Percentiles rank a stretch among this genome's conserved stretches.
phyloP scores from a whole-genome alignment of 805 yeast species.

The Spathaspora passalidarum region DNA sequence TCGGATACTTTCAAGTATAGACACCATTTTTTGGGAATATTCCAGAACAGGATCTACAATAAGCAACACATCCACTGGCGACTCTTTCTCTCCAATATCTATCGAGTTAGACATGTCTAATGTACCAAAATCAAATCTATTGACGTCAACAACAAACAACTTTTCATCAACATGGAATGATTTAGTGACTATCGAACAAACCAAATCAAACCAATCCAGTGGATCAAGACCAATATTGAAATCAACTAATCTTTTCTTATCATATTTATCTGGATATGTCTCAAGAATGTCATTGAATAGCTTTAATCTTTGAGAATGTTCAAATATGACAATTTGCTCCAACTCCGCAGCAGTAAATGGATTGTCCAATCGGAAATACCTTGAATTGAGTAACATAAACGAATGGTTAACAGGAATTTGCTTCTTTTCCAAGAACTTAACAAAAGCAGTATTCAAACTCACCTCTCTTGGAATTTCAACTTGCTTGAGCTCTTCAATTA shows the following conservation, averaged over 20 bases:
- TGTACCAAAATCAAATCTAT: conserved; percentile 46
- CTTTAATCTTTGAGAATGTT: conserved; percentile 43
- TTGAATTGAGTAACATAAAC: conserved; percentile 53
- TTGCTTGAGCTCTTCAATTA: conserved; percentile 4
- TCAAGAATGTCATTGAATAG: conserved; percentile 24
- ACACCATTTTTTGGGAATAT: conserved; percentile 57
- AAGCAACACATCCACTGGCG: conserved; percentile 53
- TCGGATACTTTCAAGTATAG: conserved; percentile 41
- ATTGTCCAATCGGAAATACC: conserved; percentile 37
- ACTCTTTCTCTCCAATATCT: conserved; percentile 17
- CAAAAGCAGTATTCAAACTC: conserved; percentile 1
- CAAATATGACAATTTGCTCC: conserved; percentile 43
- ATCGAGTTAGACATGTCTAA: conserved; percentile 26
- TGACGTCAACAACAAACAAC: conserved; percentile 37
- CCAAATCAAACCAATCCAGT: conserved; percentile 46
- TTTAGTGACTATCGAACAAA: conserved; percentile 42
- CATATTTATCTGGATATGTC: conserved; percentile 25
- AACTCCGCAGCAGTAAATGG: conserved; percentile 25
- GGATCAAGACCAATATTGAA: conserved; percentile 11
- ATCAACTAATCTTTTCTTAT: conserved; percentile 14
- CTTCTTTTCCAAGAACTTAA: conserved; percentile 23
- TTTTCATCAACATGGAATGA: conserved; percentile 43
- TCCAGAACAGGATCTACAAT: conserved; percentile 74
- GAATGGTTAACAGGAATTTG: conserved; percentile 31
- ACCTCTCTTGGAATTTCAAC: neutral